Percentiles rank a stretch among this genome's conserved stretches.
Evolutionary conservation across 176 grass and related monocot genomes (phyloP).

Genomic region (Musa beccarii): DNA sequence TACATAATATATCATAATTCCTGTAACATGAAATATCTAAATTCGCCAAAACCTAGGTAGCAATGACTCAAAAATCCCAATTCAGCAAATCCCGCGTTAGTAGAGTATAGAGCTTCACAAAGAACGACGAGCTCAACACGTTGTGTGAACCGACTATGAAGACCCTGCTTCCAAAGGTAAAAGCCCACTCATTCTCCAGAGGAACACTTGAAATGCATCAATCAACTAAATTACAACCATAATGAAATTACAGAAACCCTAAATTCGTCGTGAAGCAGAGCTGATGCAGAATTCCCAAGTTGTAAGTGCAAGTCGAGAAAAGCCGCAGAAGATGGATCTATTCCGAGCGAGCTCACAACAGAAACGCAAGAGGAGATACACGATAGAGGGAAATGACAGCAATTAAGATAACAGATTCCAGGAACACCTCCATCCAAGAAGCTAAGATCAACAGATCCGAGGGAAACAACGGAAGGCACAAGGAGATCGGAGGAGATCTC

Average conservation of each 20-base stretch:
- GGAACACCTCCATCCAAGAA: background rate
- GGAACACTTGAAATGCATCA: background rate
- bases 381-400: background rate
- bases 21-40: background rate
- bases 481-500: background rate
- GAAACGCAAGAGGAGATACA: background rate
- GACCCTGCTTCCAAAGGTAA: background rate
- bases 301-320: background rate
- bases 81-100: background rate
- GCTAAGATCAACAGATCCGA: background rate
- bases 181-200: background rate
- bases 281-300: background rate
- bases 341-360: background rate
- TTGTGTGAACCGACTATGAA: background rate
- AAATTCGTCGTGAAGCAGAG: too few species aligned
- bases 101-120: background rate
- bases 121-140: background rate
- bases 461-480: background rate
- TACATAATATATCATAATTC: background rate
- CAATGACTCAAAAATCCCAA: background rate
- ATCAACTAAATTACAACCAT: background rate
- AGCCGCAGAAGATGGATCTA: background rate
- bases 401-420: background rate
- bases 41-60: background rate
- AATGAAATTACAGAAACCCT: background rate